Conservation (phyloP, 176 grass and related monocot species). For the Oryza coarctata region DNA sequence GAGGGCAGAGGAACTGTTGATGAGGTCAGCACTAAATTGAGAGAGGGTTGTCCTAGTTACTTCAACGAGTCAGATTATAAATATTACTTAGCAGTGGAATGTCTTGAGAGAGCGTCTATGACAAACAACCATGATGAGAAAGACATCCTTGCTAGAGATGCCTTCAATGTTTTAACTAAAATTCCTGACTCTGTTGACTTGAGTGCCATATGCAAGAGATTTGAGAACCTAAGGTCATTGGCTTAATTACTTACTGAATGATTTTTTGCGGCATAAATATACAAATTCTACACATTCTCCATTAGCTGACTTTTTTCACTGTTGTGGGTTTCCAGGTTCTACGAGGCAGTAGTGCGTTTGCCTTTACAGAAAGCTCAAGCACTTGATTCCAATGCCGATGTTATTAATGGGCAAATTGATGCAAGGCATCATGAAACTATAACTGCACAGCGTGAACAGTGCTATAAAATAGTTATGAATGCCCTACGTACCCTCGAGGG, state of each 20-base stretch:
- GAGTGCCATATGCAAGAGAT: constrained; percentile 89
- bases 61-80: constrained; percentile 92
- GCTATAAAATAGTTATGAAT: constrained; percentile 89
- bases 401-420: constrained; percentile 62
- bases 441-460: constrained; percentile 63
- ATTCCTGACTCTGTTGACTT: constrained; percentile 88
- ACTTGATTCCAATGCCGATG: constrained; percentile 60
- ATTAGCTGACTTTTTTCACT: constrained; percentile 35
- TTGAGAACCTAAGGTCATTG: constrained; percentile 84
- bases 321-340: constrained; percentile 55
- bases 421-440: constrained; percentile 46
- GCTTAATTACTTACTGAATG: constrained; percentile 25
- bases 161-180: constrained; percentile 78
- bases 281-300: constrained; percentile 1
- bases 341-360: constrained; percentile 84
- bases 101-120: constrained; percentile 79
- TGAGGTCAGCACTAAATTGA: constrained; percentile 86
- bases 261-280: constrained; percentile 18
- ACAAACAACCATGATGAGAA: constrained; percentile 59
- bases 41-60: constrained; percentile 94
- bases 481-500: constrained; percentile 68
- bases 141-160: constrained; percentile 86
- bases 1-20: constrained; percentile 86
- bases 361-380: constrained; percentile 91
- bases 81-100: constrained; percentile 92